Base-by-base conservation (phyloP, 2,329 filamentous ascomycete species). In the Aspergillus clavatus region DNA sequence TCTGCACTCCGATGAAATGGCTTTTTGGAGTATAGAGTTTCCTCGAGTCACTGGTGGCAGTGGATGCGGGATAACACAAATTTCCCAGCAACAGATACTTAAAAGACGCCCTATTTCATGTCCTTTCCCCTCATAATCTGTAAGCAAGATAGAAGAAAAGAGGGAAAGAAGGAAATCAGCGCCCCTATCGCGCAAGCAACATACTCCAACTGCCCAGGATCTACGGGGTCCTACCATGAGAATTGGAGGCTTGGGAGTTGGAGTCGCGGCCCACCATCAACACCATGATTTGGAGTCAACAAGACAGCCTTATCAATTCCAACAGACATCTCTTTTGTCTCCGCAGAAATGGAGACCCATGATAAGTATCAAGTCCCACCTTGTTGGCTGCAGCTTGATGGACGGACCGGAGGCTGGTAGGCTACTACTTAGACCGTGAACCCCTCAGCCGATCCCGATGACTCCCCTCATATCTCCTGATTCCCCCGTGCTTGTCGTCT, bases 371-470 rank as follows among this genome's bases (percentile, higher is more conserved):
- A 1, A 33, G 29, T 10, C 28, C 29, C 18, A 10, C 29, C 29
- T 10, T 33, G 7, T 16, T 3, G 5, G 29, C 29, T 18, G 12
- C 14, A 33, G 7, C 28, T 31, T 8, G 16, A 11, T 53, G 11
- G 53, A 58, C 51, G 55, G 56, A 5, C 47, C 56, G 10, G 46
- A 54, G 26, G 42, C 46, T 18, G 55, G 54, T 7, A n/a, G n/a
- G n/a, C n/a, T n/a, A n/a, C n/a, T n/a, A 41, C 40, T 2, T 48
- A 52, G 29, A 36, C 53, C 3, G 26, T 45, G 38, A 51, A 51
- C 39, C 26, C 8, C 23, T 8, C 23, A 24, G 23, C 23, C 23
- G 23, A 24, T 24, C 23, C 23, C 8, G 23, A 24, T 24, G 23
- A 24, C 8, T 24, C 23, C 23, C 8, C n/a, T n/a, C n/a, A n/a